Evolutionary conservation across 108 stramenopile species (phyloP), one percentile per base, ranked within the genome.

Genomic region (Aurantiochytrium sp.): DNA sequence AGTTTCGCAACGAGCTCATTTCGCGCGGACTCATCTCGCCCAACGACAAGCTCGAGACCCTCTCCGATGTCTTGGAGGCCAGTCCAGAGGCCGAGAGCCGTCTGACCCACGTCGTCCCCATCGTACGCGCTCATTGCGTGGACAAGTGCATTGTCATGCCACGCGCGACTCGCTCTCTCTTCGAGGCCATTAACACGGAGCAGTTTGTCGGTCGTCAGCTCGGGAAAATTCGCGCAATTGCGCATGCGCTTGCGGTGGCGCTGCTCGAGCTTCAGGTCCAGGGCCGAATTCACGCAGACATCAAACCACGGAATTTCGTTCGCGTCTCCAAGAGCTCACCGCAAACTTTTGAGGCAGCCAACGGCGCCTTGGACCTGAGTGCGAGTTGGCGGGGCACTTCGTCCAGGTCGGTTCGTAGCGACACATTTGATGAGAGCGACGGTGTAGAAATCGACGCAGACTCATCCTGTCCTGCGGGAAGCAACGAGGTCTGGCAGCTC

Each of bases 1-100:
- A 90, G 58, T 90, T 90, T 45, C 25, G 21, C 28, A 42, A 60
- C 51, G 89, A 90, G 59, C 49, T 87, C 23, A 83, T 60, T 5
- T 58, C 83, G 3, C 72, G 89, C 5, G 43, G 59, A 3, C 49
- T 72, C 43, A 28, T 69, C 64, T 23, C 25, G 14, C 64, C 64
- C 10, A 8, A 42, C 8, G 64, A 69, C 42, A 42, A 28, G 42
- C 42, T 69, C 42, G 64, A 69, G 8, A 23, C 64, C 14, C 64
- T 69, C 42, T 23, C 64, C 14, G 64, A 69, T 18, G 64, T 69
- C 8, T 8, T 69, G 10, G 64, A 69, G 42, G 64, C 64, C 42
- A 60, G 43, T 28, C 69, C 19, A 71, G 19, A 23, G 10, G 19
- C 35, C 69, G 44, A 35, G 23, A 14, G 28, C 5, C n/a, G n/a